phyloP scores from a whole-genome alignment of 108 stramenopile genomes.

The Nannochloropsis salina region DNA sequence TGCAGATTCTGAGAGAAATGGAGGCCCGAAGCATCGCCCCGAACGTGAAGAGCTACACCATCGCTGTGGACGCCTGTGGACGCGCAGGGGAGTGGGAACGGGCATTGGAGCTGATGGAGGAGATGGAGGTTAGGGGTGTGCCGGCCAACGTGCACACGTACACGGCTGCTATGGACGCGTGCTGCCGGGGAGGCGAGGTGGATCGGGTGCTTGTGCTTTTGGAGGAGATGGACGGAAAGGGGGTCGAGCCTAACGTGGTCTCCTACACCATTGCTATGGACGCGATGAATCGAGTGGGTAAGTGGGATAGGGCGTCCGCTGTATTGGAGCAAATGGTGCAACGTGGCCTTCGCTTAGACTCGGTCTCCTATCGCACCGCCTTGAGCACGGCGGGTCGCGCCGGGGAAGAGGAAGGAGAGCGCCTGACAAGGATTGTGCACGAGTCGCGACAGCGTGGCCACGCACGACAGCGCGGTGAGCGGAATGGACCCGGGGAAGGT shows the following conservation, averaged over 20 bases:
- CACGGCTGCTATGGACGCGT: conserved; percentile 36
- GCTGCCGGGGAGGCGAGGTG: conserved; percentile 32
- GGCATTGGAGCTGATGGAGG: conserved; percentile 23
- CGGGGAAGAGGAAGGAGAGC: neutral
- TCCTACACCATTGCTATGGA: conserved; percentile 40
- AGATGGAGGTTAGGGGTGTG: conserved; percentile 27
- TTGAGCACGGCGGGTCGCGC: neutral
- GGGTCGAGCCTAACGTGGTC: conserved; percentile 35
- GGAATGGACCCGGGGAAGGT: neutral
- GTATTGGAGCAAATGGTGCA: conserved; percentile 28
- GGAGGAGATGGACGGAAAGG: conserved; percentile 32
- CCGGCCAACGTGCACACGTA: conserved; percentile 35
- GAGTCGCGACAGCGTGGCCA: neutral
- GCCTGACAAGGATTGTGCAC: neutral
- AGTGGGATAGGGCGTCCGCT: conserved; percentile 41
- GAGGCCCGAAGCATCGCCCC: conserved; percentile 21
- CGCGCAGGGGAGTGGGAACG: conserved; percentile 33
- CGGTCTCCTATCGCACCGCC: neutral
- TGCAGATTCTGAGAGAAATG: conserved; percentile 21
- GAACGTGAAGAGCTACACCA: conserved; percentile 38
- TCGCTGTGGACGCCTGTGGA: conserved; percentile 36
- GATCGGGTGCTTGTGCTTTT: conserved; percentile 29
- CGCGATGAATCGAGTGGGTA: conserved; percentile 25
- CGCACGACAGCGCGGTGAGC: neutral
- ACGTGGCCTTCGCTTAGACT: neutral